Conservation (phyloP, 1,284 basidiomycete genomes). For the Ceratorhiza oryzae-sativae region DNA sequence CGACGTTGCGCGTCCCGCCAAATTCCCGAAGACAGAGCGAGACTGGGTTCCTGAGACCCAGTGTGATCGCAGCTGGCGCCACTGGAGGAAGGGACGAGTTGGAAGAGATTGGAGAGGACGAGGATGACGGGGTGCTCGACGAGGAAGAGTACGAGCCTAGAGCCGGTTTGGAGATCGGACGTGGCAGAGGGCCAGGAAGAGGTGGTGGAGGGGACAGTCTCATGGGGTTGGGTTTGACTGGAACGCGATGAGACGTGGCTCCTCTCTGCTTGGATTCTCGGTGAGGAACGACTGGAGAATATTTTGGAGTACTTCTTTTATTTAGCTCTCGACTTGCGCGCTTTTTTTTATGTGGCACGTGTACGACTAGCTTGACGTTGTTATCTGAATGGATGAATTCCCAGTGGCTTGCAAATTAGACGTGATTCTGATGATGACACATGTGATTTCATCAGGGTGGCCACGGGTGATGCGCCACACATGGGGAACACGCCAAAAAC, state of each 20-base stretch:
- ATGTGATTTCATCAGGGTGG: no score
- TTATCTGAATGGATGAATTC: no score
- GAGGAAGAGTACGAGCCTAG: slow-evolving; percentile 14
- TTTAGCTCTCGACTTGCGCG: no score
- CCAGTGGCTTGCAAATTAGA: no score
- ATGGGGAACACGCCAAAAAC: no score
- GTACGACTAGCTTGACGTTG: no score
- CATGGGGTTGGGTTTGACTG: slow-evolving; percentile 12
- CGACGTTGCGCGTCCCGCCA: slow-evolving; percentile 45
- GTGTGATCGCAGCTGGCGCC: background rate
- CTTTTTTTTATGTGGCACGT: no score
- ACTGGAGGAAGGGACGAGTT: slow-evolving; percentile 57
- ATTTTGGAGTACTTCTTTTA: no score
- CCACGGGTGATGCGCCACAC: no score
- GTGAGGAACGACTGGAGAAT: no score
- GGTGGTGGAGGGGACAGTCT: background rate
- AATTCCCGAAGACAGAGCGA: slow-evolving; percentile 54
- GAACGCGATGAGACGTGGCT: background rate
- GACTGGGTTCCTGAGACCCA: slow-evolving; percentile 56
- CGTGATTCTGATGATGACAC: no score
- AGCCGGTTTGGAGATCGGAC: slow-evolving; percentile 4
- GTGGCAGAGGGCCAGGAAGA: background rate
- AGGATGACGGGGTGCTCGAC: slow-evolving; percentile 1
- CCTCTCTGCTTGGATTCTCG: no score
- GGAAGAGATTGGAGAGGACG: slow-evolving; percentile 36